Evolutionary conservation across 306 rosid genomes (phyloP).

Genomic region (Oxytropis ochrocephala): DNA sequence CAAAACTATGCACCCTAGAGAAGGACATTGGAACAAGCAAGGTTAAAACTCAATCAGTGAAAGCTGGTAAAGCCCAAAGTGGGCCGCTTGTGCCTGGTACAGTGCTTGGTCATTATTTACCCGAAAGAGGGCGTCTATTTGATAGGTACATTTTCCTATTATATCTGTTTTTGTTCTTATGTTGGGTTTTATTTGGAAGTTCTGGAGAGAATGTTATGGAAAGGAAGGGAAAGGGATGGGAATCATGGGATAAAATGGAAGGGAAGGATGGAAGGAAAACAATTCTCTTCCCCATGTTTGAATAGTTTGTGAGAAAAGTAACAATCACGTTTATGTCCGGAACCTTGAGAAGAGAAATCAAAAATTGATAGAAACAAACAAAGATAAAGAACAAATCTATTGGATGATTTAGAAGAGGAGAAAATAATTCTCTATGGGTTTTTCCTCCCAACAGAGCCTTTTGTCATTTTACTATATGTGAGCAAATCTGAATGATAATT

Average conservation of each 20-base stretch:
- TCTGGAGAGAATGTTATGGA: neutral
- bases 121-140: slow-evolving; percentile 52
- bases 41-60: slow-evolving; percentile 43
- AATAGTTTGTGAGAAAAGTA: neutral
- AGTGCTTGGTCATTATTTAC: slow-evolving; percentile 59
- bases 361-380: neutral
- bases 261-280: neutral
- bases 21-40: slow-evolving; percentile 34
- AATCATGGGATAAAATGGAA: slow-evolving; percentile 3
- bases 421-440: neutral
- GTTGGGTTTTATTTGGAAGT: neutral
- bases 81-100: slow-evolving; percentile 77
- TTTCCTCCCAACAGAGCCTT: neutral
- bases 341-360: neutral
- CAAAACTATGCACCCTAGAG: slow-evolving; percentile 18
- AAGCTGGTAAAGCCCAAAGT: slow-evolving; percentile 69
- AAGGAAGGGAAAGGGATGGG: neutral
- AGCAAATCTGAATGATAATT: neutral
- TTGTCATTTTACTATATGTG: neutral
- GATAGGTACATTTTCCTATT: slow-evolving; percentile 33
- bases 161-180: slow-evolving; percentile 6
- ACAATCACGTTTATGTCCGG: neutral
- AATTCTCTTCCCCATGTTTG: neutral
- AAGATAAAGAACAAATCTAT: neutral
- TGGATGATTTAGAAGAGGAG: neutral